Base-by-base conservation (phyloP, 83 land plant genomes). In the Isoetes engelmannii region DNA sequence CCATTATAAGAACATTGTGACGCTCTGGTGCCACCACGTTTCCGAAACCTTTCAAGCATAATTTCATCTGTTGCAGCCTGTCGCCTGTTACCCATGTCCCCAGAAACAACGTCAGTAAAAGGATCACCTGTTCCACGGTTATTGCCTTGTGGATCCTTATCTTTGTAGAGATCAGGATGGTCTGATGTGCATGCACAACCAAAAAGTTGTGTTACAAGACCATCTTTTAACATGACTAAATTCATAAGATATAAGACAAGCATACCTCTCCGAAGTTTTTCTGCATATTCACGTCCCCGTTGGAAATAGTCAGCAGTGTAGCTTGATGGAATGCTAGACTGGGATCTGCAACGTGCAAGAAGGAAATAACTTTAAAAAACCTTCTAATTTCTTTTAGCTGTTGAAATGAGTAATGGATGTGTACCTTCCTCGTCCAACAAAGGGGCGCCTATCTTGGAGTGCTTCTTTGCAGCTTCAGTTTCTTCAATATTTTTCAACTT, bases 381-480 rank as follows among this genome's bases (percentile, higher is more conserved):
- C 37, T 28, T 28, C 37, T 28, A 28, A 0, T 28, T 28, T 28
- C 37, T 28, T 28, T 28, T 28, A 28, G 37, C 37, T 28, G 37
- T 28, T 28, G 37, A 28, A 0, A 28, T 28, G 1, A 28, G 37
- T 28, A 28, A 28, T 28, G 37, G 37, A 28, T 44, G 45, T 12
- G 12, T 80, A 69, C 82, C 85, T 91, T 57, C 80, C 72, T 58
- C 83, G 71, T 13, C 93, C 93, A 57, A 74, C 81, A 67, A 91
- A 79, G 5, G 82, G 89, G 66, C 93, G 83, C 72, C 85, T 90
- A 41, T 91, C 99, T 70, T 95, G 99, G 41, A 95, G 70, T 86
- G 87, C 79, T 95, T 95, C 74, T 95, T 95, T 15, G 99, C 99
- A 57, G 97, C 99, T 61, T 95, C 99, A 42, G 97, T 95, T 78